Conservation (phyloP, 2,329 filamentous ascomycete genomes). For the Fusarium vanettenii region DNA sequence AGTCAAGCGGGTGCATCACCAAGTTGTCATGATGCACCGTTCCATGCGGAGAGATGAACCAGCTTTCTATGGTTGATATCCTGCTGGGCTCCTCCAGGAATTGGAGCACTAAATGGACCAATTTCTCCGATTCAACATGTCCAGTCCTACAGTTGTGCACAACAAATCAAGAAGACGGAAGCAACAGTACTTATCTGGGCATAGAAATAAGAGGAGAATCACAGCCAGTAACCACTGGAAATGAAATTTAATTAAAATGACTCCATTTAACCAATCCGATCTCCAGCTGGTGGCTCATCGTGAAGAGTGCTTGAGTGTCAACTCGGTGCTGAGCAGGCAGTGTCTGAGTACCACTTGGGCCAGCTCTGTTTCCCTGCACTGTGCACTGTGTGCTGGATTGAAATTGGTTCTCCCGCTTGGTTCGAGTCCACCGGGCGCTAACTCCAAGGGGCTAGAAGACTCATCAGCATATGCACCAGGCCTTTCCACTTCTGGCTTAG, state of each 20-base stretch:
- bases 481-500: not conserved
- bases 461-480: not conserved
- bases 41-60: not conserved
- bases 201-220: not conserved
- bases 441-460: not conserved
- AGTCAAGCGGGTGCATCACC: not conserved
- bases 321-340: not conserved
- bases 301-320: not conserved
- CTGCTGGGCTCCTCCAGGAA: not conserved
- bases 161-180: not conserved
- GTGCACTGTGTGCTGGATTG: not conserved
- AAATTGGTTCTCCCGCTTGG: not conserved
- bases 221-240: not conserved
- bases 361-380: not conserved
- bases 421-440: slow-evolving; percentile 11
- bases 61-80: not conserved
- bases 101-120: not conserved
- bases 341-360: not conserved
- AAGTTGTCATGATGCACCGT: not conserved
- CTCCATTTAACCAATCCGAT: not conserved
- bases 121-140: not conserved
- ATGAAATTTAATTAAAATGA: not conserved
- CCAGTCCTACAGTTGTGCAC: not conserved
- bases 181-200: not conserved
- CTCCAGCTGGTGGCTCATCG: not conserved